Percentiles rank a stretch among this genome's conserved stretches.
phyloP scores from a whole-genome alignment of 148 eudicot genomes.

The Vaccinium darrowii region DNA sequence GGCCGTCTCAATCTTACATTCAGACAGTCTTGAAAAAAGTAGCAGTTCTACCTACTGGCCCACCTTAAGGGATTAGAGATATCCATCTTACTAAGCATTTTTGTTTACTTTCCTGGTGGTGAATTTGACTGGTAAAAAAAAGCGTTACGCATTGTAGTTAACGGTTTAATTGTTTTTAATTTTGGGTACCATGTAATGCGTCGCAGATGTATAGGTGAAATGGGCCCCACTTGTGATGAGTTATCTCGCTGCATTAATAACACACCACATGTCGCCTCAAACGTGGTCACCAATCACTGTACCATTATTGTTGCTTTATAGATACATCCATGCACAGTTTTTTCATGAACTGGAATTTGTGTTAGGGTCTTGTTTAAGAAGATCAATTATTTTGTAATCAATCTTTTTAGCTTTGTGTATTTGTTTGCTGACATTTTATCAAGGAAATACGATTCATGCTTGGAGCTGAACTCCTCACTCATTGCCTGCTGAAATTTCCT shows the following conservation, averaged over 20 bases:
- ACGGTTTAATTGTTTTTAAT: not conserved
- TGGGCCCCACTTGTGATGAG: not conserved
- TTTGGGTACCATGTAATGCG: not conserved
- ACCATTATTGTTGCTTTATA: not conserved
- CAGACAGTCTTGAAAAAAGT: slow-evolving; percentile 39
- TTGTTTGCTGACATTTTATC: not conserved
- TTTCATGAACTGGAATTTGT: not conserved
- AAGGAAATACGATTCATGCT: slow-evolving; percentile 77
- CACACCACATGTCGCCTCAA: not conserved
- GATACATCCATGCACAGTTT: not conserved
- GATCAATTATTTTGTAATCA: not conserved
- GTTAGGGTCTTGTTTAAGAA: not conserved
- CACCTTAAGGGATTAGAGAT: not conserved
- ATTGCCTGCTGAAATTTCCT: slow-evolving; percentile 72
- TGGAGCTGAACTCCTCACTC: slow-evolving; percentile 83
- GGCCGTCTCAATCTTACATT: slow-evolving; percentile 76
- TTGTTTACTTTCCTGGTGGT: not conserved
- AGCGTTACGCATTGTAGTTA: not conserved
- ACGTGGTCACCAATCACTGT: not conserved
- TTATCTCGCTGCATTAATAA: not conserved
- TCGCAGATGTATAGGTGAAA: not conserved
- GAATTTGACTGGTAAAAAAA: not conserved
- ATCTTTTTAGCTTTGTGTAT: not conserved
- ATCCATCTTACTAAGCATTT: not conserved
- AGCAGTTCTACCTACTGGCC: not conserved